Conservation (phyloP, 345 rosid species). For the Cardiospermum halicacabum region DNA sequence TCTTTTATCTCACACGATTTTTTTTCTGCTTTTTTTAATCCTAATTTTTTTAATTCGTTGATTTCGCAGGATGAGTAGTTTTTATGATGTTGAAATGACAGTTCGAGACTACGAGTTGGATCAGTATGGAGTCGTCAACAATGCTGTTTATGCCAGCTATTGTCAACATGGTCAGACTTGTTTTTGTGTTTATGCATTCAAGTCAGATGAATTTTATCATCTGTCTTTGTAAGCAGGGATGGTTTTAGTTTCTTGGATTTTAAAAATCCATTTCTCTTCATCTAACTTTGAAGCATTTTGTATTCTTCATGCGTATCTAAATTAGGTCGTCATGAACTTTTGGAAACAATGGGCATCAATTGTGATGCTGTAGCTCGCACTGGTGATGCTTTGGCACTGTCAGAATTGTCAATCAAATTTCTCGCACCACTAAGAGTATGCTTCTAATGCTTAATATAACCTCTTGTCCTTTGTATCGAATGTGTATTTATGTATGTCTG, state of each 20-base stretch:
- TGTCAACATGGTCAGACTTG: conserved; percentile 66
- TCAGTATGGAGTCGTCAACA: conserved; percentile 87
- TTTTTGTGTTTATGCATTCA: neutral
- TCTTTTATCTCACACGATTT: neutral
- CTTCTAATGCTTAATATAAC: conserved; percentile 6
- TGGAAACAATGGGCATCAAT: conserved; percentile 62
- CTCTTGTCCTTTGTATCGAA: neutral
- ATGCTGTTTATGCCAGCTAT: conserved; percentile 78
- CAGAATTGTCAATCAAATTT: conserved; percentile 75
- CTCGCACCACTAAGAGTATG: conserved; percentile 71
- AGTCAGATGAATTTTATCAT: neutral
- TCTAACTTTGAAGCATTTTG: neutral
- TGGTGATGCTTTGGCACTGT: conserved; percentile 60
- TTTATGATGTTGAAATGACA: conserved; percentile 58
- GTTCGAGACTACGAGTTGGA: conserved; percentile 88
- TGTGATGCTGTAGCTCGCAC: conserved; percentile 71
- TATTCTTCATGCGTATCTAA: neutral
- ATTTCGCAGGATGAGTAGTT: conserved; percentile 50
- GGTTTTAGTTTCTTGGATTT: neutral
- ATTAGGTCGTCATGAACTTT: conserved; percentile 72
- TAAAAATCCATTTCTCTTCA: neutral
- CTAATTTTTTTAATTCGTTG: neutral
- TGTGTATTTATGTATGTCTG: too few relatives aligned
- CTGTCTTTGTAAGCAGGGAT: neutral
- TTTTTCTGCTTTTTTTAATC: neutral